A percentile compares a stretch with the other conserved stretches of the same genome.
These are phyloP conservation scores for Solanum hybrid DNA, from an alignment of 305 asterid genomes.

Conservation along the genomic window DNA sequence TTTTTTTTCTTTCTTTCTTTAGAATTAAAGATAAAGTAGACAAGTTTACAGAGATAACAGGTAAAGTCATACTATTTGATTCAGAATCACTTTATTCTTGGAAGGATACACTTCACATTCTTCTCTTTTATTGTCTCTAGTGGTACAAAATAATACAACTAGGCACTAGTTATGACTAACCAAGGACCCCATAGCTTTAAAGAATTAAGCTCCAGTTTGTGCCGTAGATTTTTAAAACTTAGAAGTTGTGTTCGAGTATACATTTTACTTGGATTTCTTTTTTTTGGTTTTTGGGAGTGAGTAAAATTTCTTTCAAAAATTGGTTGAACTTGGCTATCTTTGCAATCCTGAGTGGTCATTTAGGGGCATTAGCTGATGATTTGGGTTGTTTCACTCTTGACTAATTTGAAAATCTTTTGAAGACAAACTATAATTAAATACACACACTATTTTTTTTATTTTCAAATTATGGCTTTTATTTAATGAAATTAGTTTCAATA, in stretches of 20 bases:
- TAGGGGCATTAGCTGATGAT: not conserved
- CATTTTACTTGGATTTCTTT: rapidly evolving
- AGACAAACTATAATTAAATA: not conserved
- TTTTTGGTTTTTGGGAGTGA: not conserved
- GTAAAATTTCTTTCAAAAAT: not conserved
- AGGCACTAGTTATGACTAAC: not conserved
- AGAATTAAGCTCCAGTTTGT: not conserved
- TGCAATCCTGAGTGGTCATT: not conserved
- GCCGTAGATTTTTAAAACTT: rapidly evolving
- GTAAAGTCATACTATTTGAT: constrained; percentile 8
- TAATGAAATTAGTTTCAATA: not conserved
- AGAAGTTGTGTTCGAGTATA: not conserved
- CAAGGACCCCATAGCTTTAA: not conserved
- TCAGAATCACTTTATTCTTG: constrained; percentile 11
- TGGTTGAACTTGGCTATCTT: not conserved
- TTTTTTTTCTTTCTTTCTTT: constrained; percentile 15
- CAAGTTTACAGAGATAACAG: constrained; percentile 34
- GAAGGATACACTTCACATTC: constrained; percentile 24
- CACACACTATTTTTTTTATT: not conserved
- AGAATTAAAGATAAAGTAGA: constrained; percentile 15
- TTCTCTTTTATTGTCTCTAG: constrained; percentile 7
- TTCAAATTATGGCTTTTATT: not conserved
- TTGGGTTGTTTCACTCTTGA: not conserved
- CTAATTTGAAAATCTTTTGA: not conserved
- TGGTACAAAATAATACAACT: not conserved